Conservation (phyloP, 768 basidiomycete genomes). For the Candolleomyces efflorescens region DNA sequence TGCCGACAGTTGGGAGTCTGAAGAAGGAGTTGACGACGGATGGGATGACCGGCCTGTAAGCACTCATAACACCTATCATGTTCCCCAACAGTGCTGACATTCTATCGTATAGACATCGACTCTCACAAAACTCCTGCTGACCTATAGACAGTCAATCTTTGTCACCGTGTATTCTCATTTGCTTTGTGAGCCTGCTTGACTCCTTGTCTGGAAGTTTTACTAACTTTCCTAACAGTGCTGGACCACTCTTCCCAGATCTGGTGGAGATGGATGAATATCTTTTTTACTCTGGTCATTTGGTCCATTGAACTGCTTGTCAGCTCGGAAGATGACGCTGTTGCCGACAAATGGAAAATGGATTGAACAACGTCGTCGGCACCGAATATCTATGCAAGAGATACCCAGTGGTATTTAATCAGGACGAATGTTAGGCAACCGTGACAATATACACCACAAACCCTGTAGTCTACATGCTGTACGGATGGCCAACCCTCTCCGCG, state of each 20-base stretch:
- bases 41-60: conserved; percentile 76
- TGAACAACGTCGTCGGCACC: conserved; percentile 23
- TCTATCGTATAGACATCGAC: conserved; percentile 63
- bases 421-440: too few species aligned
- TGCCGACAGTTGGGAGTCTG: conserved; percentile 72
- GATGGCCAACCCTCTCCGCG: too few species aligned
- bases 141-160: conserved; percentile 82
- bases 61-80: not conserved
- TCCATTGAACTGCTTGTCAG: conserved; percentile 76
- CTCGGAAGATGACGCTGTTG: conserved; percentile 61
- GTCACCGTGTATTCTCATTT: conserved; percentile 86
- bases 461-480: too few species aligned
- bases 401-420: too few species aligned
- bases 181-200: conserved; percentile 43
- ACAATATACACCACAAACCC: too few species aligned
- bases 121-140: conserved; percentile 68
- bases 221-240: conserved; percentile 47
- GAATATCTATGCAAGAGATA: too few species aligned
- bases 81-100: not conserved
- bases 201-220: not conserved
- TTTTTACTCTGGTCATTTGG: conserved; percentile 83
- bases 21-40: conserved; percentile 54
- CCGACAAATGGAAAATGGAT: conserved; percentile 80
- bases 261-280: conserved; percentile 92
- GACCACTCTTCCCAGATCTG: conserved; percentile 90